Evolutionary conservation across 2,329 filamentous ascomycete species (phyloP), one percentile per base, ranked within the genome.

Genomic region (Furcasterigmium furcatum): DNA sequence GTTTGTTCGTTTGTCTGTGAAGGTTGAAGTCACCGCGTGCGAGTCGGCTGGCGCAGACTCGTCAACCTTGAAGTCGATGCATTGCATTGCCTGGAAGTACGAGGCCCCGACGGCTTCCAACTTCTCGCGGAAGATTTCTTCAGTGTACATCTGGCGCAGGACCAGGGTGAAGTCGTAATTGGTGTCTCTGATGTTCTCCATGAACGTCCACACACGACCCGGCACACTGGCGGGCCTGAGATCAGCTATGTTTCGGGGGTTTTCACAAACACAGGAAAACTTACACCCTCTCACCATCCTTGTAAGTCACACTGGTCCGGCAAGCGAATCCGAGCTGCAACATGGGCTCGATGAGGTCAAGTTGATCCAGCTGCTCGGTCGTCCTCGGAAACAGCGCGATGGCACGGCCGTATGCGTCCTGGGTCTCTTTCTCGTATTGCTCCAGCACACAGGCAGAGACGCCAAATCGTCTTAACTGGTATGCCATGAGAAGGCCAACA

Each of bases 321-420:
- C 73, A 76, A 1, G 73, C 72, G 53, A 79, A 78, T 48, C 74
- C 76, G 43, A 72, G 62, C 56, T 79, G 76, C 4, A 73, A 64
- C 30, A 80, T 65, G 8, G 68, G 60, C 21, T 78, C 73, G 2
- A 68, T 67, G 8, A 79, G 64, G 20, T 65, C 70, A 2, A 79
- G 63, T 48, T 77, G 73, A 44, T 77, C 73, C 1, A 80, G 67
- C 58, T 77, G 70, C 57, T 80, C 76, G 35, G 63, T 64, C 6
- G 70, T 73, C 1, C 76, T 64, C 2, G 75, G 73, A 47, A 72
- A 80, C 3, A 80, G 67, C 0, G 76, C 76, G 47, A 77, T 76
- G 12, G 76, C 76, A 8, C 76, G 69, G 14, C 76, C 76, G 56
- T 74, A 77, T n/a, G 68, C 58, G 46, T 76, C 72, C 54, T 77